phyloP scores from a whole-genome alignment of 2,329 filamentous ascomycete species.

The Apiospora pterosperma region DNA sequence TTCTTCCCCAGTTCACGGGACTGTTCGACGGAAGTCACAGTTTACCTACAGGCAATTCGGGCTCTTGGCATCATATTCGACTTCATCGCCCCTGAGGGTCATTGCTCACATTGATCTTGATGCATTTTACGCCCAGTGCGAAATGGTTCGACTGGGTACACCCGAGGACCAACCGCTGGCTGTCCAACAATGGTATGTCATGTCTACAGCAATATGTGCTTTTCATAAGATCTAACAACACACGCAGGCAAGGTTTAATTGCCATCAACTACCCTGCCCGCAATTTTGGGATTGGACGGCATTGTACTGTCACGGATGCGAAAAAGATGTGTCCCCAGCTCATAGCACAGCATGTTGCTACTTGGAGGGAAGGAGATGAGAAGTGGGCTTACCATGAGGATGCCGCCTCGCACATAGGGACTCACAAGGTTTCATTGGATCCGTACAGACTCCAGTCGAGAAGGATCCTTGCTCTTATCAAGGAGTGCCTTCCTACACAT shows the following conservation, averaged over 20 bases:
- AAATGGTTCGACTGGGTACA: slow-evolving; percentile 80
- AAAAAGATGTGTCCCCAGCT: slow-evolving; percentile 82
- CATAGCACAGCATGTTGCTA: slow-evolving; percentile 88
- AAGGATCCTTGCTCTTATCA: slow-evolving; percentile 76
- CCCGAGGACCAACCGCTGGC: slow-evolving; percentile 77
- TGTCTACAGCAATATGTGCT: not conserved
- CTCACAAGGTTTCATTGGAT: slow-evolving; percentile 91
- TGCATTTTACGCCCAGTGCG: slow-evolving; percentile 96
- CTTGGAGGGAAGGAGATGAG: slow-evolving; percentile 87
- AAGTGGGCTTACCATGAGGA: slow-evolving; percentile 90
- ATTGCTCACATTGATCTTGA: slow-evolving; percentile 64
- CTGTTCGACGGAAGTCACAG: not conserved
- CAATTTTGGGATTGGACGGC: slow-evolving; percentile 72
- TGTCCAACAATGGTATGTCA: slow-evolving; percentile 79
- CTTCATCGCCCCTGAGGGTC: slow-evolving; percentile 3
- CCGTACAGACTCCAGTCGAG: slow-evolving; percentile 84
- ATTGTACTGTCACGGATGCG: slow-evolving; percentile 77
- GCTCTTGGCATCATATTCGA: slow-evolving; percentile 7
- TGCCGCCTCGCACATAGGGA: slow-evolving; percentile 73
- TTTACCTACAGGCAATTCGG: slow-evolving; percentile 5
- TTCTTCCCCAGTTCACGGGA: not conserved
- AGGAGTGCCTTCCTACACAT: slow-evolving; percentile 63
- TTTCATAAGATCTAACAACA: not conserved
- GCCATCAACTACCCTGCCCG: slow-evolving; percentile 95
- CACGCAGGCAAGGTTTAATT: slow-evolving; percentile 76